Conservation (phyloP, 73 alveolate genomes). For the Paramecium sonneborni region DNA sequence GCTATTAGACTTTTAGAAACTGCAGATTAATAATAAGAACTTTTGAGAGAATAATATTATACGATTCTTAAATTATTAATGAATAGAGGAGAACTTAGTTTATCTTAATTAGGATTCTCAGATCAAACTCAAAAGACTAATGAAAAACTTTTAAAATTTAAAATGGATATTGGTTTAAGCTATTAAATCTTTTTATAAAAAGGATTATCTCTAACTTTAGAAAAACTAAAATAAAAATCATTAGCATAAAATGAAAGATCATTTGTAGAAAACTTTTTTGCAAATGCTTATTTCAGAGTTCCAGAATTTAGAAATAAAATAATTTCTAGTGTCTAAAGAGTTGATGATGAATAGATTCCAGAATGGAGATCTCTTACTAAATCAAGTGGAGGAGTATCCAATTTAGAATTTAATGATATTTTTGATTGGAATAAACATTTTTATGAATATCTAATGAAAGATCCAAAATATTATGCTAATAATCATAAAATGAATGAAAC, state of each 20-base stretch:
- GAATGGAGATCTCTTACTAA: conserved; percentile 67
- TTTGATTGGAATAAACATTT: conserved; percentile 84
- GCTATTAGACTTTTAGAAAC: conserved; percentile 70
- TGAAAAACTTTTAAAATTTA: conserved; percentile 56
- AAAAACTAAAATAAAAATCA: conserved; percentile 78
- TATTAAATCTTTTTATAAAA: conserved; percentile 67
- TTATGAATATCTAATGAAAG: conserved; percentile 57
- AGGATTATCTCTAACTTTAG: conserved; percentile 65
- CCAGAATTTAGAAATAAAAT: conserved; percentile 68
- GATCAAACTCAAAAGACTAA: conserved; percentile 58
- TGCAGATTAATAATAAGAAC: conserved; percentile 75
- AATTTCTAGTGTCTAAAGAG: conserved; percentile 22
- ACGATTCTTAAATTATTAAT: conserved; percentile 62
- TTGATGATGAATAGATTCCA: conserved; percentile 50
- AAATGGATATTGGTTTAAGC: conserved; percentile 69
- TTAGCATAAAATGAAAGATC: conserved; percentile 80
- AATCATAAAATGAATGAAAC: conserved; percentile 59
- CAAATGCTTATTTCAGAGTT: conserved; percentile 77
- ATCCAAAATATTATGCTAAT: conserved; percentile 59
- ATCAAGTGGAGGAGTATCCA: conserved; percentile 17
- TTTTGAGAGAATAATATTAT: conserved; percentile 70
- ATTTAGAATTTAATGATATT: conserved; percentile 58
- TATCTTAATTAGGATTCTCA: conserved; percentile 67
- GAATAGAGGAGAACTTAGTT: conserved; percentile 78
- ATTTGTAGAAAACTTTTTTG: conserved; percentile 75